phyloP scores from a whole-genome alignment of 176 grass and related monocot species.

The Carex kokanica region DNA sequence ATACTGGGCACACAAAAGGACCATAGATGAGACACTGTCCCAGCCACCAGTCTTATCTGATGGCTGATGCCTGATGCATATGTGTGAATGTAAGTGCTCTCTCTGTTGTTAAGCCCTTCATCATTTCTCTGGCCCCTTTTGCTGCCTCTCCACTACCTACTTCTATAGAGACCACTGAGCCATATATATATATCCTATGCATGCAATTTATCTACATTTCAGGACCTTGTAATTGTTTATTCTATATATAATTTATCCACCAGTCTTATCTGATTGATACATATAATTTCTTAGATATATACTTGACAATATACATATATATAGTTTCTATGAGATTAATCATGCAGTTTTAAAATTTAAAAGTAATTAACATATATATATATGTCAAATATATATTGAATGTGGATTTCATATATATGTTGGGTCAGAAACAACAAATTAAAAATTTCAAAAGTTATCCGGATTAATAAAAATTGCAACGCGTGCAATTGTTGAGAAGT shows the following conservation, averaged over 20 bases:
- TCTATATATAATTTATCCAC: no score
- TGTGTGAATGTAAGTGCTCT: conserved; percentile 23
- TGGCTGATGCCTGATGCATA: conserved; percentile 27
- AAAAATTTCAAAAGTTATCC: no score
- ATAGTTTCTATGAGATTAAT: neutral
- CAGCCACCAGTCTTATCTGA: conserved; percentile 80
- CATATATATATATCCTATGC: neutral
- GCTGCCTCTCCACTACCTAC: conserved; percentile 29
- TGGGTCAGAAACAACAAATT: no score
- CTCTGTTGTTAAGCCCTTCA: conserved; percentile 27
- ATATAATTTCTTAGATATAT: no score
- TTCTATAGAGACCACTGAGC: neutral
- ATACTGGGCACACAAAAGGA: conserved; percentile 22
- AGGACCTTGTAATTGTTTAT: neutral
- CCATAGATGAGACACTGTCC: conserved; percentile 40
- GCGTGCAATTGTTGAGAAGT: neutral
- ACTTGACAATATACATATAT: no score
- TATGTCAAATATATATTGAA: neutral
- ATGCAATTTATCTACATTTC: neutral
- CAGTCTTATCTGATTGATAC: no score
- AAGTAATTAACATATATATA: neutral
- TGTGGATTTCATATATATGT: neutral
- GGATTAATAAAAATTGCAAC: no score
- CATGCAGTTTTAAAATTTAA: neutral
- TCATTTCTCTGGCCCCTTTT: conserved; percentile 47